phyloP scores from a whole-genome alignment of 352 stramenopile species.

The Pythium volutum region DNA sequence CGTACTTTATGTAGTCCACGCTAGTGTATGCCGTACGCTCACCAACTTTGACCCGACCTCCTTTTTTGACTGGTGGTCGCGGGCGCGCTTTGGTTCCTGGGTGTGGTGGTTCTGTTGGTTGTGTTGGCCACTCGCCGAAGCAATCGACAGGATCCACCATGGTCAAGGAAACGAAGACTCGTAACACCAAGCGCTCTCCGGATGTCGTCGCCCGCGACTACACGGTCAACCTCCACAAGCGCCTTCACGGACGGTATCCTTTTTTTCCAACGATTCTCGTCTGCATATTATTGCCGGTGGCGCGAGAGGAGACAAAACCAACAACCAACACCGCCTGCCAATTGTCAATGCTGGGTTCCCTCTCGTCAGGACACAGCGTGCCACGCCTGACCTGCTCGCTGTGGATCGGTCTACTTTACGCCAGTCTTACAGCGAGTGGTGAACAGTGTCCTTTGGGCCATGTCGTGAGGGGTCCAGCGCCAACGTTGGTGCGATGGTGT shows the following conservation, averaged over 20 bases:
- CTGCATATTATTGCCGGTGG: constrained; percentile 12
- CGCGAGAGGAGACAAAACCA: background rate
- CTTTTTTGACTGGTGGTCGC: constrained; percentile 31
- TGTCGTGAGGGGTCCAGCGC: too few species aligned
- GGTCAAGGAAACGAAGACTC: constrained; percentile 87
- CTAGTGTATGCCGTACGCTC: background rate
- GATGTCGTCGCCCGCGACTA: constrained; percentile 97
- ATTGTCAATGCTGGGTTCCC: too few species aligned
- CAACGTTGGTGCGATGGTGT: background rate
- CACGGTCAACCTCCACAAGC: constrained; percentile 99
- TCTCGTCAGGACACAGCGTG: too few species aligned
- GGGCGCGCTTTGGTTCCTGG: constrained; percentile 20
- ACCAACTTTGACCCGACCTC: background rate
- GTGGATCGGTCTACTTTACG: constrained; percentile 7
- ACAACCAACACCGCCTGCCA: background rate
- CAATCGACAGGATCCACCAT: constrained; percentile 40
- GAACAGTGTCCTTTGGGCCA: background rate
- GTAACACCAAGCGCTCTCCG: constrained; percentile 82
- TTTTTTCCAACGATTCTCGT: constrained; percentile 46
- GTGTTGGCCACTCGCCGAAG: constrained; percentile 37
- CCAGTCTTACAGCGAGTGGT: background rate
- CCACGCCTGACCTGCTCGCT: background rate
- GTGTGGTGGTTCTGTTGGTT: constrained; percentile 13
- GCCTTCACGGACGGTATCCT: constrained; percentile 91
- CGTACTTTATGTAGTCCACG: background rate